Evolutionary conservation across 148 eudicot genomes (phyloP), one percentile per base, ranked within the genome.

Genomic region (Beta vulgaris): DNA sequence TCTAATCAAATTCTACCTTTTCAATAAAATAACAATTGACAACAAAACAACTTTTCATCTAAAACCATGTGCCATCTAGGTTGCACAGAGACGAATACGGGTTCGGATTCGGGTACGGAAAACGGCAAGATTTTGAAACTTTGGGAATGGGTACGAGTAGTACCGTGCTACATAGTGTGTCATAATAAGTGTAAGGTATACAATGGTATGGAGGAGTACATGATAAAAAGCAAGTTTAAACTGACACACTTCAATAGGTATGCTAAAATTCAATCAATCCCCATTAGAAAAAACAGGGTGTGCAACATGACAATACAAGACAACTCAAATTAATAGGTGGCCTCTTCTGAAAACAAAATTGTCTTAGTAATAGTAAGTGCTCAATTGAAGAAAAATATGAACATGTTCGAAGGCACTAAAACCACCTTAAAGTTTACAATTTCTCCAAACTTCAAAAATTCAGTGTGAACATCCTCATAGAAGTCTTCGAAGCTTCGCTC

Each of bases 381-480:
- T 40, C 23, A 32, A 49, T 19, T 2, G 57, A 73, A 77, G 67
- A 53, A 48, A 28, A 72, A 53, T n/a, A n/a, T 29, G 40, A 68
- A 55, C 4, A 34, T 21, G 37, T 21, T 28, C 54, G 14, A 57
- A 71, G 76, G 61, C 78, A 51, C 25, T 46, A 55, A 76, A 67
- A 43, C 73, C 71, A 94, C 98, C 98, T 91, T 94, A 76, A 94
- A 94, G 84, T 94, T 94, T 66, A 91, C 78, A 64, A 94, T 82
- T 83, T 91, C 98, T 64, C 98, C 98, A 75, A 82, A 94, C 83
- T 94, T 94, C 83, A 91, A 84, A 82, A 94, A 94, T 75, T 94
- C 98, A 28, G 97, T 94, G 80, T 94, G 98, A 65, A 94, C 98
- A 87, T 94, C 98, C 85, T 94, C 98, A 64, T 94, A 94, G 73